Percentiles rank a stretch among this genome's conserved stretches.
These are phyloP conservation scores for Oryza meridionalis DNA, from an alignment of 176 grass and related monocot species.

Conservation along the genomic window DNA sequence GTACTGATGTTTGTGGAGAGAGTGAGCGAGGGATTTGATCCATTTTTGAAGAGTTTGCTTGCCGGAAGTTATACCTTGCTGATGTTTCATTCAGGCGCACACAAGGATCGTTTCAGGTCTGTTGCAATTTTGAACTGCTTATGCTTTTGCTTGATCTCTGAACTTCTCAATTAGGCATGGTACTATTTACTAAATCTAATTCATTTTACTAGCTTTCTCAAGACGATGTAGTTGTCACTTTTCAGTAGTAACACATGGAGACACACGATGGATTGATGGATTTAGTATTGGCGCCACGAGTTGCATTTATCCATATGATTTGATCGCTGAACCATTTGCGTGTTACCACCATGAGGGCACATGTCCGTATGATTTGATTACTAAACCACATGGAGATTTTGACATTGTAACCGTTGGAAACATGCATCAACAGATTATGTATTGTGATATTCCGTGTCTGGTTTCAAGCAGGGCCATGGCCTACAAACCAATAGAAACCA, in stretches of 20 bases:
- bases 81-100: not conserved
- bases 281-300: constrained; percentile 46
- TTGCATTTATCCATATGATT: constrained; percentile 46
- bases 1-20: not conserved
- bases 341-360: constrained; percentile 51
- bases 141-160: not conserved
- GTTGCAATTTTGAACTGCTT: not conserved
- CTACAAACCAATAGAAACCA: constrained; percentile 47
- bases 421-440: constrained; percentile 30
- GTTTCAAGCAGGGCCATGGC: constrained; percentile 11
- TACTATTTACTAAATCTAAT: not conserved
- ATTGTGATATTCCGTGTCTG: constrained; percentile 26
- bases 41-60: constrained; percentile 3
- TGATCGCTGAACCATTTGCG: constrained; percentile 45
- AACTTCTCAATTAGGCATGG: not conserved
- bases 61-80: not conserved
- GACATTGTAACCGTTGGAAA: constrained; percentile 36
- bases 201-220: not conserved
- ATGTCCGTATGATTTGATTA: constrained; percentile 45
- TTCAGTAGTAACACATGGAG: constrained; percentile 54
- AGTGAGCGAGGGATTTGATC: not conserved
- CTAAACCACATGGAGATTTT: constrained; percentile 50
- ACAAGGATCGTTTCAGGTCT: not conserved
- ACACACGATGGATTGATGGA: constrained; percentile 54
- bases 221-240: constrained; percentile 41